Evolutionary conservation across 805 yeast genomes (phyloP).

Genomic region (Saccharomycopsis amapae): DNA sequence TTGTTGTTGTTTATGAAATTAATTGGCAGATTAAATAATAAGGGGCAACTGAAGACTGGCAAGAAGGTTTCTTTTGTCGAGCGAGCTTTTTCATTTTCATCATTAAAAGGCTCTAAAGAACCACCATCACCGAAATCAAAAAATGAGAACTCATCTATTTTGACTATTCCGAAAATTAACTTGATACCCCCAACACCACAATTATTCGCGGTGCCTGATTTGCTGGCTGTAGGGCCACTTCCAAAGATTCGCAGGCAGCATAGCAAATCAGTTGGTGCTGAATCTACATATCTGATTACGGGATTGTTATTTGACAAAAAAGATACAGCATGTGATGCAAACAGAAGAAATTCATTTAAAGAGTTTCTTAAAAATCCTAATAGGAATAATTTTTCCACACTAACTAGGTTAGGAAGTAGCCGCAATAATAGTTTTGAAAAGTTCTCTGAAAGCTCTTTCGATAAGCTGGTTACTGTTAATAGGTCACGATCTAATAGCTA

Average conservation of each 20-base stretch:
- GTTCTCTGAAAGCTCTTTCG: not conserved
- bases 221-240: not conserved
- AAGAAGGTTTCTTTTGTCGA: conserved; percentile 17
- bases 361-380: conserved; percentile 9
- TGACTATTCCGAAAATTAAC: conserved; percentile 7
- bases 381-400: not conserved
- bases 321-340: not conserved
- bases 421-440: not conserved
- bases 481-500: not conserved
- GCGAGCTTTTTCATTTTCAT: conserved; percentile 10
- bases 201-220: too few species aligned
- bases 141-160: not conserved
- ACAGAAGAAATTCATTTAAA: conserved; percentile 15
- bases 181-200: conserved; percentile 11
- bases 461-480: too few species aligned
- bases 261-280: conserved; percentile 18
- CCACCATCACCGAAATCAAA: too few species aligned
- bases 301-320: not conserved
- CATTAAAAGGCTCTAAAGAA: not conserved
- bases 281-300: not conserved
- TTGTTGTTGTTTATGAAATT: conserved; percentile 8
- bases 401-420: not conserved
- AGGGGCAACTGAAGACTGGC: not conserved
- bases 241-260: conserved; percentile 2
- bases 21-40: not conserved